A percentile compares a stretch with the other conserved stretches of the same genome.
These are phyloP conservation scores for Didymella pomorum DNA, from an alignment of 2,329 filamentous ascomycete species.

Conservation along the genomic window DNA sequence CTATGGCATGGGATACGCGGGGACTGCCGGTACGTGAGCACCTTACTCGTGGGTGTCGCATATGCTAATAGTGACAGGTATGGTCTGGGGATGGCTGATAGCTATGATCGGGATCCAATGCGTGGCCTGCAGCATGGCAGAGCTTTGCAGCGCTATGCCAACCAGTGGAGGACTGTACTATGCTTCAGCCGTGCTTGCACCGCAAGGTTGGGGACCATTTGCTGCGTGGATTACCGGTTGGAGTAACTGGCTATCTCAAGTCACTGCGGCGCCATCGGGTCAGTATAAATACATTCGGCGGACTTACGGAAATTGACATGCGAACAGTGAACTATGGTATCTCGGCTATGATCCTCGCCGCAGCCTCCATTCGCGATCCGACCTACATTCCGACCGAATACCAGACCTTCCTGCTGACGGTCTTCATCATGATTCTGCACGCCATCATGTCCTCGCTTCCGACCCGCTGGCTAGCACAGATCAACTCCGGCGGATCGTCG, in stretches of 20 bases:
- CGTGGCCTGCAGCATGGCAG: slow-evolving; percentile 71
- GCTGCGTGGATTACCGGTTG: slow-evolving; percentile 74
- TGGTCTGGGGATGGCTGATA: slow-evolving; percentile 80
- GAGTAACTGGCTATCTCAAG: slow-evolving; percentile 74
- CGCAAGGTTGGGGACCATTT: slow-evolving; percentile 69
- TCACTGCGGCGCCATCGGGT: slow-evolving; percentile 69
- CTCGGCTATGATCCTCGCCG: slow-evolving; percentile 74
- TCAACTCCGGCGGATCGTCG: slow-evolving; percentile 74
- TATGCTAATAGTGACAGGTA: slow-evolving; percentile 55
- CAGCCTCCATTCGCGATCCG: slow-evolving; percentile 72
- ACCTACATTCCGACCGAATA: slow-evolving; percentile 70
- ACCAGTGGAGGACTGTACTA: slow-evolving; percentile 78
- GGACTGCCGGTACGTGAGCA: slow-evolving; percentile 48
- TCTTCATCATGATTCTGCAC: slow-evolving; percentile 73
- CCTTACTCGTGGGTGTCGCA: not conserved
- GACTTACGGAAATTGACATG: slow-evolving; percentile 7
- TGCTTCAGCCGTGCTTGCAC: slow-evolving; percentile 74
- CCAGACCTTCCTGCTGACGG: slow-evolving; percentile 73
- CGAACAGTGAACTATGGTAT: slow-evolving; percentile 68
- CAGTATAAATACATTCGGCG: slow-evolving; percentile 16
- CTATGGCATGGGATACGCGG: slow-evolving; percentile 68
- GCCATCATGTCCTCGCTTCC: slow-evolving; percentile 73
- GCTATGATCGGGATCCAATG: slow-evolving; percentile 76
- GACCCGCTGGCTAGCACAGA: slow-evolving; percentile 72
- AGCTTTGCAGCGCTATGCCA: slow-evolving; percentile 77